Conservation (phyloP, 2,329 filamentous ascomycete species). For the Ambrosiella xylebori region DNA sequence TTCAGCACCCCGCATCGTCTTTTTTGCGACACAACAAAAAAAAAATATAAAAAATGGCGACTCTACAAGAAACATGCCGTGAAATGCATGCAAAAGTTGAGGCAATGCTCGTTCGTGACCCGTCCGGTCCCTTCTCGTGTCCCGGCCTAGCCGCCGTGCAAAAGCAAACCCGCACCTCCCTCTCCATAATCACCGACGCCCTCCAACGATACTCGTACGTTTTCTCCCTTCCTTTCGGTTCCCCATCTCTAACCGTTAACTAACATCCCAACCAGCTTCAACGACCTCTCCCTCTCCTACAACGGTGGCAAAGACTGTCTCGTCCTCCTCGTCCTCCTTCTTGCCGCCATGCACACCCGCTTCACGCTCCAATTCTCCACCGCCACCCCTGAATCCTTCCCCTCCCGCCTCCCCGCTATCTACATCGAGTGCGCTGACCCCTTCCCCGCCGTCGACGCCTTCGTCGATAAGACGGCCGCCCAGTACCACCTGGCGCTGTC, state of each 20-base stretch:
- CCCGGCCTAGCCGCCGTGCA: conserved; percentile 44
- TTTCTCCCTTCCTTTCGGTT: conserved; percentile 13
- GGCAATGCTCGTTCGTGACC: conserved; percentile 45
- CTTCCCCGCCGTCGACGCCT: conserved; percentile 71
- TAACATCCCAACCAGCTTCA: conserved; percentile 9
- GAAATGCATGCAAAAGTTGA: conserved; percentile 42
- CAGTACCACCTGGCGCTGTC: conserved; percentile 81
- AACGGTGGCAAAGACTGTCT: conserved; percentile 81
- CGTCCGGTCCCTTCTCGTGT: conserved; percentile 19
- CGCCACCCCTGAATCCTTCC: conserved; percentile 18
- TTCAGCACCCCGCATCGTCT: no score
- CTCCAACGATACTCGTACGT: conserved; percentile 56
- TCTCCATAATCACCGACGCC: conserved; percentile 59
- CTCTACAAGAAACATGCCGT: conserved; percentile 27
- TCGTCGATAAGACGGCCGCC: conserved; percentile 86
- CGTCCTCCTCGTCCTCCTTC: conserved; percentile 73
- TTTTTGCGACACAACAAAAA: no score
- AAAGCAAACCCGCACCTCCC: conserved; percentile 52
- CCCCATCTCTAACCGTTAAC: background rate
- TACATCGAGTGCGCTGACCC: conserved; percentile 78
- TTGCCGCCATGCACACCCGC: conserved; percentile 39
- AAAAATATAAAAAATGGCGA: background rate
- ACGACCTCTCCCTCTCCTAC: conserved; percentile 41
- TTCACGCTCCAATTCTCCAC: conserved; percentile 18
- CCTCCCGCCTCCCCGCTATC: conserved; percentile 50